Conservation (phyloP, 2,329 filamentous ascomycete species). For the Emericellopsis cladophorae region DNA sequence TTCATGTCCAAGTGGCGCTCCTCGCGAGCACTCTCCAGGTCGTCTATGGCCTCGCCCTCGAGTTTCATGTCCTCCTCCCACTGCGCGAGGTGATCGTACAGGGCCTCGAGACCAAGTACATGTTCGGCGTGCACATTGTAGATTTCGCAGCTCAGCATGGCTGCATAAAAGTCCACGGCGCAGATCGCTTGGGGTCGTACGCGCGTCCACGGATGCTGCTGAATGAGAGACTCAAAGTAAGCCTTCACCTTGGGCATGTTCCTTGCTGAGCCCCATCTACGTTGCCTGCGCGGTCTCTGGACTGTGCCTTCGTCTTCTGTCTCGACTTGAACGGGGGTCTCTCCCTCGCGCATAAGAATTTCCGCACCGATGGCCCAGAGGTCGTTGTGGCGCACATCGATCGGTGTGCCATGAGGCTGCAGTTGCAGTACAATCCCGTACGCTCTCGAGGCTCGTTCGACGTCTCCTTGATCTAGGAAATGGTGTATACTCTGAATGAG, state of each 20-base stretch:
- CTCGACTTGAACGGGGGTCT: conserved; percentile 12
- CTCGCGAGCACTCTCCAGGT: conserved; percentile 1
- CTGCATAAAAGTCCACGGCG: conserved; percentile 68
- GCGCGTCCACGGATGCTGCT: conserved; percentile 62
- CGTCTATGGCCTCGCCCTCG: conserved; percentile 1
- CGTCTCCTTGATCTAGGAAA: conserved; percentile 59
- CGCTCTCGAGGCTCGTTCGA: conserved; percentile 57
- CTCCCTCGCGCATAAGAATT: conserved; percentile 55
- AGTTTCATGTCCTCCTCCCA: conserved; percentile 12
- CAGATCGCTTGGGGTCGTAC: conserved; percentile 44
- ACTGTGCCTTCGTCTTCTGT: background rate
- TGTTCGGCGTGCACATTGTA: conserved; percentile 58
- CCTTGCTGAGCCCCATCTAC: conserved; percentile 27
- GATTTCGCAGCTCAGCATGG: conserved; percentile 70
- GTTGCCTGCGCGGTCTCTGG: background rate
- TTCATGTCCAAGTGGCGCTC: too few species aligned
- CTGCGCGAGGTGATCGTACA: conserved; percentile 14
- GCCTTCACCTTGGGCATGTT: conserved; percentile 31
- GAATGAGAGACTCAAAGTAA: conserved; percentile 69
- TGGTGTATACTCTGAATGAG: conserved; percentile 60
- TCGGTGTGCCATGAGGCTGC: conserved; percentile 18
- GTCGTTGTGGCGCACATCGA: conserved; percentile 57
- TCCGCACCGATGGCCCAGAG: conserved; percentile 81
- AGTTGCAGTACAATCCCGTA: conserved; percentile 62
- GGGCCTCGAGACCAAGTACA: conserved; percentile 24